These are phyloP conservation scores for Candida nemodendra DNA, from an alignment of 805 yeast species.

Conservation along the genomic window DNA sequence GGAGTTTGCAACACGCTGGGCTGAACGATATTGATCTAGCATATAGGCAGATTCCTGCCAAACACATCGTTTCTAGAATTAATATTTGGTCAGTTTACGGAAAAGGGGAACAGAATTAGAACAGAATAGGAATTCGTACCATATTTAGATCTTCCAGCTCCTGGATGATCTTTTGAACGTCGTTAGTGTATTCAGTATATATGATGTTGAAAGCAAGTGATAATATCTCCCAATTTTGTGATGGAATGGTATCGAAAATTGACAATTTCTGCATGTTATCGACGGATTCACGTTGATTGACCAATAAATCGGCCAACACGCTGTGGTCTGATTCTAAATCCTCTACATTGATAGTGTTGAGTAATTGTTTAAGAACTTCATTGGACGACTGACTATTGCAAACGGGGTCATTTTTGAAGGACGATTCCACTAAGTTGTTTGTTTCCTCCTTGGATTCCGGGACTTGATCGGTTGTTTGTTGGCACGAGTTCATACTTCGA, in stretches of 20 bases:
- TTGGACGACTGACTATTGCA: too few species aligned
- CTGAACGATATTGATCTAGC: slow-evolving; percentile 24
- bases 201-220: slow-evolving; percentile 22
- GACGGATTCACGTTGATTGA: too few species aligned
- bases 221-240: slow-evolving; percentile 26
- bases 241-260: slow-evolving; percentile 14
- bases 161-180: slow-evolving; percentile 19
- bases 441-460: too few species aligned
- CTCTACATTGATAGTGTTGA: too few species aligned
- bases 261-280: slow-evolving; percentile 4
- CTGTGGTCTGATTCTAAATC: slow-evolving; percentile 1
- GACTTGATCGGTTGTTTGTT: too few species aligned
- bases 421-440: too few species aligned
- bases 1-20: slow-evolving; percentile 12
- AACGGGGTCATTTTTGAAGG: too few species aligned
- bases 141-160: slow-evolving; percentile 23
- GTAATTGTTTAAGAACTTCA: too few species aligned
- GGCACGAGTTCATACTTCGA: too few species aligned
- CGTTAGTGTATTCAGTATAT: slow-evolving; percentile 21
- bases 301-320: too few species aligned
- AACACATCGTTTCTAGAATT: slow-evolving; percentile 17
- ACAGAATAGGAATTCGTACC: slow-evolving; percentile 6
- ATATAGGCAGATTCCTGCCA: slow-evolving; percentile 29
- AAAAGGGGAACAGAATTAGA: not conserved
- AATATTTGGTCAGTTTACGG: not conserved